These are phyloP conservation scores for Penicillium ochrochloron DNA, from an alignment of 495 filamentous ascomycete genomes.

Conservation along the genomic window DNA sequence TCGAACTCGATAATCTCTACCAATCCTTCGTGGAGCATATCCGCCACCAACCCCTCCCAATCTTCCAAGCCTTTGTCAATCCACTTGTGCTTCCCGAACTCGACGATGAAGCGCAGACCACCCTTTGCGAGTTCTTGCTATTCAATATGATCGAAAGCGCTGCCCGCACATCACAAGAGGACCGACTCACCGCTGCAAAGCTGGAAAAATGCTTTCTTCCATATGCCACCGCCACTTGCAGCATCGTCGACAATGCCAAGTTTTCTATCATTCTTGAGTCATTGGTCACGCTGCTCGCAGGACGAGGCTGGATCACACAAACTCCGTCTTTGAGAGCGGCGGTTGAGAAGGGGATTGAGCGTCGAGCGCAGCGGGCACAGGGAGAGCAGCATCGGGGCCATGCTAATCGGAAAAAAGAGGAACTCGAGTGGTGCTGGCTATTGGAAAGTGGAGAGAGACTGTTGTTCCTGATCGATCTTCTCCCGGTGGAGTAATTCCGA, in stretches of 20 bases:
- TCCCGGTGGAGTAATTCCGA: slow-evolving; percentile 8
- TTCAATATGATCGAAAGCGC: slow-evolving; percentile 62
- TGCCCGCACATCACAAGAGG: slow-evolving; percentile 53
- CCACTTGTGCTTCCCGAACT: slow-evolving; percentile 54
- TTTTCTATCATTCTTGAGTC: slow-evolving; percentile 77
- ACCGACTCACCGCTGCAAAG: slow-evolving; percentile 58
- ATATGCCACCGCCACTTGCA: slow-evolving; percentile 65
- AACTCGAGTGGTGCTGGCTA: slow-evolving; percentile 45
- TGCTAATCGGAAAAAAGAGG: slow-evolving; percentile 42
- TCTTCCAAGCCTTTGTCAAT: slow-evolving; percentile 75
- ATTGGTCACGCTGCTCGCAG: slow-evolving; percentile 64
- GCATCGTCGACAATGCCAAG: slow-evolving; percentile 76
- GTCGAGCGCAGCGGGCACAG: slow-evolving; percentile 58
- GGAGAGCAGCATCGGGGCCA: slow-evolving; percentile 47
- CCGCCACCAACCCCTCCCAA: slow-evolving; percentile 64
- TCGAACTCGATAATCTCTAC: slow-evolving; percentile 63
- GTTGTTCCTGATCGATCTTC: slow-evolving; percentile 39
- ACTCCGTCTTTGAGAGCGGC: slow-evolving; percentile 53
- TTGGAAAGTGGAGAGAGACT: slow-evolving; percentile 49
- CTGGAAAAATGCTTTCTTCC: slow-evolving; percentile 74
- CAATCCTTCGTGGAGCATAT: slow-evolving; percentile 68
- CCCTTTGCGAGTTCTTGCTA: slow-evolving; percentile 68
- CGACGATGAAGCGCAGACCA: slow-evolving; percentile 53
- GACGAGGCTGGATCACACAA: slow-evolving; percentile 42
- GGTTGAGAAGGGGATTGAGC: slow-evolving; percentile 65